Conservation (phyloP, 2,329 filamentous ascomycete species). For the Penicillium verrucosum region DNA sequence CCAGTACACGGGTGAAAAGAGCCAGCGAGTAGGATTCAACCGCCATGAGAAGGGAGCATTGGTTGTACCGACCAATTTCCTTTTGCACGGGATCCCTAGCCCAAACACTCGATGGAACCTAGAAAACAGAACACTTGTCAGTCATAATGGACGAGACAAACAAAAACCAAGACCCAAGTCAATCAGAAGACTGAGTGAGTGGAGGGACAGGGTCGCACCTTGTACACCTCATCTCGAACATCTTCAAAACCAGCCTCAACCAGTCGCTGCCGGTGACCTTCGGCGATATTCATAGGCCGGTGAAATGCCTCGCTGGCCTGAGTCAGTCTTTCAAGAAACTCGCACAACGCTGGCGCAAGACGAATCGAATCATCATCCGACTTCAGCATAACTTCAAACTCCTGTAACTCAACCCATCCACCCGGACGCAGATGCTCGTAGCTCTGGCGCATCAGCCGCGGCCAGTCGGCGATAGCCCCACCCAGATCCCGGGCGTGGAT, state of each 20-base stretch:
- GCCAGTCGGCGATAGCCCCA: conserved; percentile 32
- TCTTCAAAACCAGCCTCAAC: conserved; percentile 54
- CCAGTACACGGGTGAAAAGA: conserved; percentile 32
- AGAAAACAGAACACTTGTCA: neutral
- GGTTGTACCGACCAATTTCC: conserved; percentile 38
- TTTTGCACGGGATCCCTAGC: conserved; percentile 47
- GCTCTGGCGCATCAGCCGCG: conserved; percentile 23
- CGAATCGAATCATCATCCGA: conserved; percentile 31
- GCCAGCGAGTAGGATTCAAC: conserved; percentile 33
- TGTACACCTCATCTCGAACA: conserved; percentile 48
- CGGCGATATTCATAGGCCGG: conserved; percentile 34
- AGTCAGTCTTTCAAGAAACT: conserved; percentile 28
- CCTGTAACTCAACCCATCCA: conserved; percentile 51
- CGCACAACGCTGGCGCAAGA: conserved; percentile 25
- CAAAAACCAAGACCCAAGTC: neutral
- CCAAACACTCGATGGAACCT: conserved; percentile 51
- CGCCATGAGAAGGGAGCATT: conserved; percentile 31
- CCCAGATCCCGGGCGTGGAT: conserved; percentile 35
- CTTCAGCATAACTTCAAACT: conserved; percentile 29
- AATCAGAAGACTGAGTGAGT: neutral
- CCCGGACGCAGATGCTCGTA: conserved; percentile 44
- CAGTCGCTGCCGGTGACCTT: conserved; percentile 44
- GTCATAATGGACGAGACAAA: neutral
- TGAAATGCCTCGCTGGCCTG: conserved; percentile 33
- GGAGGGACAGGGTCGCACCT: conserved; percentile 23